phyloP scores from a whole-genome alignment of 164 flowering plant species.

The Kalanchoe fedtschenkoi region DNA sequence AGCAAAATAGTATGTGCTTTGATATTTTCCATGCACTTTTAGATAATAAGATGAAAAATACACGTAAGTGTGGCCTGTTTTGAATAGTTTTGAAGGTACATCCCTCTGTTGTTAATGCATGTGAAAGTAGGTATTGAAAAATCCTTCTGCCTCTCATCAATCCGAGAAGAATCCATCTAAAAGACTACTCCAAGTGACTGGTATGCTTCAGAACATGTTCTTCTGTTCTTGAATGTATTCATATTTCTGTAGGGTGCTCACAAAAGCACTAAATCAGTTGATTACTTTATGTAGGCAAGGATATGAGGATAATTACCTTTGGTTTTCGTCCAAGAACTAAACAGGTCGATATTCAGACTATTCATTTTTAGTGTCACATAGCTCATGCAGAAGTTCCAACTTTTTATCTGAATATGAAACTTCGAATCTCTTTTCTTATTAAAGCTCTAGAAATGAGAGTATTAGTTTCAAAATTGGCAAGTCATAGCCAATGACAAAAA shows the following conservation, averaged over 20 bases:
- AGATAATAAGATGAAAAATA: neutral
- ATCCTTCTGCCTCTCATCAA: constrained; percentile 48
- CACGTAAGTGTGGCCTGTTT: neutral
- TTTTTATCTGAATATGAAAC: no score
- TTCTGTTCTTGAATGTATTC: neutral
- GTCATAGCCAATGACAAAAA: no score
- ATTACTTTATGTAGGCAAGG: constrained; percentile 65
- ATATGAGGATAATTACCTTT: constrained; percentile 85
- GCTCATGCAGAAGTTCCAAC: constrained; percentile 1
- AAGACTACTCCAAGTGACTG: constrained; percentile 87
- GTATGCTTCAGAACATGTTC: constrained; percentile 25
- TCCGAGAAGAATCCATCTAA: constrained; percentile 54
- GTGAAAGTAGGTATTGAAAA: constrained; percentile 42
- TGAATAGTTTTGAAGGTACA: neutral
- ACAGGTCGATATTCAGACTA: constrained; percentile 39
- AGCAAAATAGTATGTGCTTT: constrained; percentile 39
- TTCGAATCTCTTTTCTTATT: neutral
- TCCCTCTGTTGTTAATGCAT: neutral
- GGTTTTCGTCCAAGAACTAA: constrained; percentile 83
- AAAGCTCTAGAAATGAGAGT: neutral
- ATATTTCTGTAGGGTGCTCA: neutral
- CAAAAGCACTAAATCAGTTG: neutral
- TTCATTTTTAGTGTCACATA: no score
- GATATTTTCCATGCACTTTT: no score
- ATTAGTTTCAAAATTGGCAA: no score